Evolutionary conservation across 441 rosid genomes (phyloP).

Genomic region (Pelargonium citronellum): DNA sequence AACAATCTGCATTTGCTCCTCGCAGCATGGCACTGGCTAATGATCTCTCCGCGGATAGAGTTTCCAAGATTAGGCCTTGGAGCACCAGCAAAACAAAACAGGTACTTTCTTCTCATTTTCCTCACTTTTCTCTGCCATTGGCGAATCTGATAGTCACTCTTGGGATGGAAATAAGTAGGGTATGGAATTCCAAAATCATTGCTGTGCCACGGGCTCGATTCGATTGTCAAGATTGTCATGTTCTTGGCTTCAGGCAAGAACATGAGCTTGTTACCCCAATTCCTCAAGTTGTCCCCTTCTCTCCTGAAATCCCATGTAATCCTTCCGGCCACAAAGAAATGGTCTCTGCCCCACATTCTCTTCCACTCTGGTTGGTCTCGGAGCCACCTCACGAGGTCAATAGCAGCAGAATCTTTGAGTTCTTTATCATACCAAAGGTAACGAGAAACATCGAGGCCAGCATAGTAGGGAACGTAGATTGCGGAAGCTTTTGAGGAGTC

Average conservation of each 20-base stretch:
- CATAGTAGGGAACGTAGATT: constrained; percentile 12
- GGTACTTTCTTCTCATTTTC: neutral
- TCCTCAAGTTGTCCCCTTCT: constrained; percentile 1
- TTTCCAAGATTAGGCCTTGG: neutral
- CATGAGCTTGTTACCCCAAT: constrained; percentile 19
- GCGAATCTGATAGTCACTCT: neutral
- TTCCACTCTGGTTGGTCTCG: constrained; percentile 15
- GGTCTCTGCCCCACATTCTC: neutral
- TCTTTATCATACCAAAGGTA: constrained; percentile 8
- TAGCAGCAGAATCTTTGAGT: constrained; percentile 4
- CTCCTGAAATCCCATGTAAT: constrained; percentile 26
- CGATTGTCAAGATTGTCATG: neutral
- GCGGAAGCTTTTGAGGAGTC: constrained; percentile 19
- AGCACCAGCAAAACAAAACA: neutral
- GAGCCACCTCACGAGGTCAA: constrained; percentile 4
- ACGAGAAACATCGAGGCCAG: constrained; percentile 15
- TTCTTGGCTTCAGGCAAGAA: constrained; percentile 3
- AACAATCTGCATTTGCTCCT: constrained; percentile 52
- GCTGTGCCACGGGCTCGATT: neutral
- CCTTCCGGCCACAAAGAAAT: constrained; percentile 16
- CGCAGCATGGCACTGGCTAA: constrained; percentile 56
- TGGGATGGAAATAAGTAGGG: constrained; percentile 4
- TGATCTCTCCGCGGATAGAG: constrained; percentile 44
- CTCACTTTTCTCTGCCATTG: neutral
- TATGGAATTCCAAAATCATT: neutral